Percentiles rank a stretch among this genome's conserved stretches.
Evolutionary conservation across 805 yeast genomes (phyloP).

Genomic region (Wickerhamiella nectarea): DNA sequence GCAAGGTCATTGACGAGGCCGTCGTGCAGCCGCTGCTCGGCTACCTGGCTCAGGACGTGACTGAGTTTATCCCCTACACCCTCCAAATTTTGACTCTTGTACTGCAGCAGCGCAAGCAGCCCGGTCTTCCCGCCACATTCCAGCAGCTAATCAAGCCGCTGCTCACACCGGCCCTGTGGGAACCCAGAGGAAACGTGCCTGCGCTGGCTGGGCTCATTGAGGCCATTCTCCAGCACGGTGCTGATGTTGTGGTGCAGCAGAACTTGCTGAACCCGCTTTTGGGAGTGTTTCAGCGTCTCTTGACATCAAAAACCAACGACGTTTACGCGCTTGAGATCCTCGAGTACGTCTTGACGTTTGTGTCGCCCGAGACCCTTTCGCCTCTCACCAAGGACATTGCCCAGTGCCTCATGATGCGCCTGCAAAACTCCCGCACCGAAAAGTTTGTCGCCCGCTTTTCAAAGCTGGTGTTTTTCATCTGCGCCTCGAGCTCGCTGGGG

Average conservation of each 20-base stretch:
- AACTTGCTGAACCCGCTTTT: conserved; percentile 56
- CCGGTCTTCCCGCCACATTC: conserved; percentile 49
- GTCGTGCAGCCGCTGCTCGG: conserved; percentile 55
- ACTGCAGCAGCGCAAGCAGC: conserved; percentile 37
- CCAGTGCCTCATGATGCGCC: conserved; percentile 58
- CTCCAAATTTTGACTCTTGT: conserved; percentile 79
- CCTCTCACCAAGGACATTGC: conserved; percentile 60
- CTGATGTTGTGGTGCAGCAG: conserved; percentile 29
- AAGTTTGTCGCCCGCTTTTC: conserved; percentile 61
- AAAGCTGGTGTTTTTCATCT: conserved; percentile 42
- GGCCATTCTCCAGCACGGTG: conserved; percentile 42
- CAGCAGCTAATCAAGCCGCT: conserved; percentile 63
- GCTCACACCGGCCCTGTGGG: conserved; percentile 88
- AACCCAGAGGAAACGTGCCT: conserved; percentile 81
- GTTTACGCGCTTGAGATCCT: conserved; percentile 71
- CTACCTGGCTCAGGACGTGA: conserved; percentile 69
- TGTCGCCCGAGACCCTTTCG: conserved; percentile 38
- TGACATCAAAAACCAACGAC: conserved; percentile 75
- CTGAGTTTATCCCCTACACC: conserved; percentile 86
- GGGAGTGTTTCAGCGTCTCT: conserved; percentile 92
- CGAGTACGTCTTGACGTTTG: conserved; percentile 46
- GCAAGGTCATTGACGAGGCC: conserved; percentile 33
- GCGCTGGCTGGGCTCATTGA: conserved; percentile 72
- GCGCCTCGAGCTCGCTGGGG: conserved; percentile 31
- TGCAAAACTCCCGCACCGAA: conserved; percentile 72